Conservation (phyloP, 1,139 yeast species). For the Taphrina flavorubra region DNA sequence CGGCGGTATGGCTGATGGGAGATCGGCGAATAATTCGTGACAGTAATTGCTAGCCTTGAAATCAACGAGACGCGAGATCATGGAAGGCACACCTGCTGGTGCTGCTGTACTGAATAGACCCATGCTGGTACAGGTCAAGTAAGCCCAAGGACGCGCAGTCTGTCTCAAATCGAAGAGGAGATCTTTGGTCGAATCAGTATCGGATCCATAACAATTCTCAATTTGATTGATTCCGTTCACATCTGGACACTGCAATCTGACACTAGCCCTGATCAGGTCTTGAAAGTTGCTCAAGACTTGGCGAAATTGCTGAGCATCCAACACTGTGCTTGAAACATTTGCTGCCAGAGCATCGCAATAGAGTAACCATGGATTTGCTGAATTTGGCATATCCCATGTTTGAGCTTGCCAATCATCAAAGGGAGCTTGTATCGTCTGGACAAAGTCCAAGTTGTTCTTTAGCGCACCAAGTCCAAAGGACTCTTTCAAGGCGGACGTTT, state of each 20-base stretch:
- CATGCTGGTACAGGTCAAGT: not conserved
- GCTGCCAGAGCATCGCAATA: not conserved
- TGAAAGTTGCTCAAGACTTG: not conserved
- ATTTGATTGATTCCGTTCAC: not conserved
- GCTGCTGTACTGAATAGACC: constrained; percentile 11
- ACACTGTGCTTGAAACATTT: not conserved
- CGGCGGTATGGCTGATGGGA: constrained; percentile 4
- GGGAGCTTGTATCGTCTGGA: not conserved
- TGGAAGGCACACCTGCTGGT: constrained; percentile 3
- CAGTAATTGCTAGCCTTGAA: not conserved
- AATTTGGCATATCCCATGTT: not conserved
- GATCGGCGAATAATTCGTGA: not conserved
- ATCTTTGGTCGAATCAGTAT: not conserved
- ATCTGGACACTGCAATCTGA: not conserved
- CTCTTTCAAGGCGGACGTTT: not conserved
- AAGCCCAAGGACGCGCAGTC: constrained; percentile 3
- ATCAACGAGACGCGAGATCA: constrained; percentile 9
- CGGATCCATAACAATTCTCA: not conserved
- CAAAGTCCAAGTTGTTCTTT: not conserved
- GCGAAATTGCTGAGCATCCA: not conserved
- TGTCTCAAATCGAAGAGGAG: not conserved
- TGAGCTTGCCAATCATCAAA: constrained; percentile 4
- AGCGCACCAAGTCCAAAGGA: constrained; percentile 5
- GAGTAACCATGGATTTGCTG: not conserved
- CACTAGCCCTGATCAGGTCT: not conserved